Percentiles rank a stretch among this genome's conserved stretches.
Evolutionary conservation across 1,284 basidiomycete genomes (phyloP).

Genomic region (Rhodotorula glutinis): DNA sequence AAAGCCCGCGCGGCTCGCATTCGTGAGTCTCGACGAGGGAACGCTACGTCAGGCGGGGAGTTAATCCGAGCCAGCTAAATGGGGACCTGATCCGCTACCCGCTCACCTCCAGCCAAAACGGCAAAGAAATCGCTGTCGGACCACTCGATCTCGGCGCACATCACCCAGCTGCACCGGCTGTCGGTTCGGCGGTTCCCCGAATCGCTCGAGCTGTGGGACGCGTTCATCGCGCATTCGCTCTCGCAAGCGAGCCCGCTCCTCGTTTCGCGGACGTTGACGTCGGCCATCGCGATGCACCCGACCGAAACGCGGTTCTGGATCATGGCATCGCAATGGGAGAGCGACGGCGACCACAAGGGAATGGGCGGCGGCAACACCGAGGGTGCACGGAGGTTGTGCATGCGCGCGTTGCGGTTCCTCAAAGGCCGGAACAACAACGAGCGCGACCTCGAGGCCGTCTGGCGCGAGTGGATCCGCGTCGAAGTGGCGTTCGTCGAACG

Average conservation of each 20-base stretch:
- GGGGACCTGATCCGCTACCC: neutral
- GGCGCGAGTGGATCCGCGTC: conserved; percentile 45
- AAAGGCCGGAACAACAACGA: conserved; percentile 22
- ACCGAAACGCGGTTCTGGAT: conserved; percentile 43
- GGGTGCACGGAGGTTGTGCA: conserved; percentile 43
- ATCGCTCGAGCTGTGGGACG: conserved; percentile 42
- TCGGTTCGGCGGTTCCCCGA: conserved; percentile 44
- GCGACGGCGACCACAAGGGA: conserved; percentile 43
- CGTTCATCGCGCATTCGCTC: conserved; percentile 42
- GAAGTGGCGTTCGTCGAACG: conserved; percentile 44
- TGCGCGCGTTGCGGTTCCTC: conserved; percentile 45
- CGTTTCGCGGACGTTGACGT: conserved; percentile 42
- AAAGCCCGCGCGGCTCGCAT: conserved; percentile 67
- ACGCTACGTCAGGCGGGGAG: too few relatives aligned
- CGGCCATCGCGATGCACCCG: conserved; percentile 45
- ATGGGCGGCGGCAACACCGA: conserved; percentile 46
- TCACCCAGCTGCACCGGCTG: conserved; percentile 43
- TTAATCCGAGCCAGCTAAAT: too few relatives aligned
- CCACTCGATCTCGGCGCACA: conserved; percentile 45
- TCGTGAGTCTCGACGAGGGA: too few relatives aligned
- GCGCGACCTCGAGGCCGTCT: conserved; percentile 31
- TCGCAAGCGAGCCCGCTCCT: conserved; percentile 41
- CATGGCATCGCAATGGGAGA: conserved; percentile 45
- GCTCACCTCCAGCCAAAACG: conserved; percentile 22
- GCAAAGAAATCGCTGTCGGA: conserved; percentile 42